Percentiles rank a stretch among this genome's conserved stretches.
Conservation (phyloP, 768 basidiomycete species). For the Boletus coccyginus region DNA sequence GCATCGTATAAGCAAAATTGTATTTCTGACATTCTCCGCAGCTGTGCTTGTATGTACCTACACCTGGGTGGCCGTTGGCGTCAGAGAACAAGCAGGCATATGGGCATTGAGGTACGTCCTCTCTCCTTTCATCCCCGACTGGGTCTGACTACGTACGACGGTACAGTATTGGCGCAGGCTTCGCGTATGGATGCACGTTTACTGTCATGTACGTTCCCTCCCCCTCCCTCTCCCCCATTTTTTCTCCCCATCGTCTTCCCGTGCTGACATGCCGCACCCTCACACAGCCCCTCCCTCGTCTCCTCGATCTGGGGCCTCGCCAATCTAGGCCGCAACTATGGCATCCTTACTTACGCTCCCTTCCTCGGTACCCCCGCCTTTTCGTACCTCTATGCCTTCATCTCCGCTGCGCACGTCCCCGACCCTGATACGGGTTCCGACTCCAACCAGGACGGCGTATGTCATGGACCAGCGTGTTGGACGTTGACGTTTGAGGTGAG, state of each 20-base stretch:
- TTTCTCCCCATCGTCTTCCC: background rate
- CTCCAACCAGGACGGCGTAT: constrained; percentile 31
- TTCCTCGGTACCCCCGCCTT: constrained; percentile 74
- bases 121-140: background rate
- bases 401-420: constrained; percentile 50
- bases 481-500: constrained; percentile 58
- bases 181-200: constrained; percentile 68
- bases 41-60: constrained; percentile 50
- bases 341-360: constrained; percentile 70
- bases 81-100: constrained; percentile 48
- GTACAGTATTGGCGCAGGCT: constrained; percentile 59
- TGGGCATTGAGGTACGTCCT: constrained; percentile 65
- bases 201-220: constrained; percentile 58
- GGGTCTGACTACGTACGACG: background rate
- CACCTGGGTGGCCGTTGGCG: constrained; percentile 50
- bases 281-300: constrained; percentile 54
- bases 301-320: constrained; percentile 68
- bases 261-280: background rate
- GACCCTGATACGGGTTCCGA: constrained; percentile 29
- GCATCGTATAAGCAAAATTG: constrained; percentile 58
- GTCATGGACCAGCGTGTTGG: constrained; percentile 65
- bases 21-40: constrained; percentile 53
- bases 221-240: background rate
- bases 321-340: constrained; percentile 76
- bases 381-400: constrained; percentile 76